phyloP scores from a whole-genome alignment of 176 grass and related monocot species.

The Hyparrhenia diplandra region DNA sequence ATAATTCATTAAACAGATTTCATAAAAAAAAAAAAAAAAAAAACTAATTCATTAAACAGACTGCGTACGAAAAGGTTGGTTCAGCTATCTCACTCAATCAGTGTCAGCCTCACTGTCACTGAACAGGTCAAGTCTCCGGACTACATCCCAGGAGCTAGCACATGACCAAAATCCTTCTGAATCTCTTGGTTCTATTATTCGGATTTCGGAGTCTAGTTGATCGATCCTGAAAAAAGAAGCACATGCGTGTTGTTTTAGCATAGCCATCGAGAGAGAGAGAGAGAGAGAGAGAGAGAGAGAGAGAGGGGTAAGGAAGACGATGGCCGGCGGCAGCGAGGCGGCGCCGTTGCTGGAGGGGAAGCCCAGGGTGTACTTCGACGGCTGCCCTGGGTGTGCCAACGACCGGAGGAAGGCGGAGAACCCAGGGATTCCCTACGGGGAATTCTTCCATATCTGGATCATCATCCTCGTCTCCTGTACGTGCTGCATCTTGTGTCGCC shows the following conservation, averaged over 20 bases:
- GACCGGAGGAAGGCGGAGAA: constrained; percentile 32
- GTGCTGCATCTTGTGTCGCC: too few species aligned
- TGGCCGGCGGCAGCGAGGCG: neutral
- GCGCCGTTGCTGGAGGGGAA: constrained; percentile 34
- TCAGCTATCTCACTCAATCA: neutral
- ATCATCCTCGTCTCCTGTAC: constrained; percentile 48
- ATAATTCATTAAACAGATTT: neutral
- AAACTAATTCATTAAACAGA: too few species aligned
- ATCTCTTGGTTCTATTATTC: too few species aligned
- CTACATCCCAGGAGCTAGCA: too few species aligned
- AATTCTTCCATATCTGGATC: constrained; percentile 47
- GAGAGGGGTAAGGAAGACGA: neutral
- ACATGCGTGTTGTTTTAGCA: neutral
- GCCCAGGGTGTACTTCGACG: constrained; percentile 26
- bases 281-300: too few species aligned
- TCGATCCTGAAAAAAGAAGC: too few species aligned
- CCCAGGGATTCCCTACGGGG: constrained; percentile 32
- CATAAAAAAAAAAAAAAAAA: too few species aligned
- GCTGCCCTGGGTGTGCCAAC: constrained; percentile 48
- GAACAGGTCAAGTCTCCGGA: neutral
- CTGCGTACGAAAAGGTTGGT: neutral
- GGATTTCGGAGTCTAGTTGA: too few species aligned
- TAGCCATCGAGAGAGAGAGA: neutral
- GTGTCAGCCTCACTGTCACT: too few species aligned
- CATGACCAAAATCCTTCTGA: neutral